A percentile compares a stretch with the other conserved stretches of the same genome.
Evolutionary conservation across 179 eudicot species (phyloP).

Genomic region (Pouteria campechiana): DNA sequence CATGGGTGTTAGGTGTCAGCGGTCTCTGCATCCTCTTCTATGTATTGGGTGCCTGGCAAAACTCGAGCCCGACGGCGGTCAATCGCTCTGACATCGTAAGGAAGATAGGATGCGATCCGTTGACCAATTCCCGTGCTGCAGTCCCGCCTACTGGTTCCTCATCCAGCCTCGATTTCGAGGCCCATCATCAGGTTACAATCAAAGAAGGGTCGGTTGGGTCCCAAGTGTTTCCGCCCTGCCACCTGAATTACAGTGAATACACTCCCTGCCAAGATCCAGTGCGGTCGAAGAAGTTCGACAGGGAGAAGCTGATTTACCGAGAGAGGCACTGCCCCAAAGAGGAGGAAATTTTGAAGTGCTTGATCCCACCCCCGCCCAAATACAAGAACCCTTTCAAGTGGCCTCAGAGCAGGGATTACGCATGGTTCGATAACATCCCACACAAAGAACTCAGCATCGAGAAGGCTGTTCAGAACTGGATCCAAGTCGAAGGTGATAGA

Average conservation of each 20-base stretch:
- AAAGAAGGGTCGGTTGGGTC: slow-evolving; percentile 7
- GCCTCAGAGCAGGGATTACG: slow-evolving; percentile 71
- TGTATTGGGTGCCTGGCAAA: slow-evolving; percentile 41
- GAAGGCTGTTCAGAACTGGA: slow-evolving; percentile 92
- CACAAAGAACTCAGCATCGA: slow-evolving; percentile 83
- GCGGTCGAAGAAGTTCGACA: slow-evolving; percentile 49
- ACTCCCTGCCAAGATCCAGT: slow-evolving; percentile 69
- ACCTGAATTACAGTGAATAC: slow-evolving; percentile 37
- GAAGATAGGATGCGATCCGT: slow-evolving; percentile 11
- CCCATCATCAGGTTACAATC: slow-evolving; percentile 41
- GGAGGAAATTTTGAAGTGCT: slow-evolving; percentile 37
- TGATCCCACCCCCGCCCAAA: slow-evolving; percentile 67
- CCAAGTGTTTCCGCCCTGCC: slow-evolving; percentile 48
- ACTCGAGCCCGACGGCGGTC: slow-evolving; percentile 9
- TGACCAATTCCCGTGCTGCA: slow-evolving; percentile 6
- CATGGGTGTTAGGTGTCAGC: slow-evolving; percentile 11
- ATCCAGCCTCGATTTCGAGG: slow-evolving; percentile 35
- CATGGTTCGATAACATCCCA: slow-evolving; percentile 85
- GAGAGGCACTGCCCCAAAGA: slow-evolving; percentile 74
- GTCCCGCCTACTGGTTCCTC: neutral
- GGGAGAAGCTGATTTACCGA: slow-evolving; percentile 40
- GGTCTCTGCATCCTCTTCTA: slow-evolving; percentile 43
- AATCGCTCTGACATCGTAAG: slow-evolving; percentile 7
- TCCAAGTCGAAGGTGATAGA: slow-evolving; percentile 69
- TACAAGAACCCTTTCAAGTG: slow-evolving; percentile 65